Base-by-base conservation (phyloP, 306 rosid genomes). In the Albizia julibrissin region DNA sequence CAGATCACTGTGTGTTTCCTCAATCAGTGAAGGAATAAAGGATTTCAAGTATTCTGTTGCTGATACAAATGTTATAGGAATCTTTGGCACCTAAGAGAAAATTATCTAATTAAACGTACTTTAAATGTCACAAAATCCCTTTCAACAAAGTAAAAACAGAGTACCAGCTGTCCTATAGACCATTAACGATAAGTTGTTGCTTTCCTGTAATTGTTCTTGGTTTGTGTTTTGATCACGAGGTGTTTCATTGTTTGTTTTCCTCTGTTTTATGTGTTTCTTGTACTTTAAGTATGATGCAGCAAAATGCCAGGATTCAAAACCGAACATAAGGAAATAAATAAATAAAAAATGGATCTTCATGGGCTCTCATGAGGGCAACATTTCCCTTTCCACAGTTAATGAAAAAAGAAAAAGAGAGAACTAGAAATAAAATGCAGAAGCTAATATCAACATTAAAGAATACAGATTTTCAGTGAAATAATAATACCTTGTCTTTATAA, bases 1-100 rank as follows among this genome's bases (percentile, higher is more conserved):
- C 12, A 91, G 52, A 8, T 87, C 93, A 49, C 81, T 78, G 8
- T 56, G 97, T 16, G 86, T 89, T 74, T 92, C 97, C 84, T 89
- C 93, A 29, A 90, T 74, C 69, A 92, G 83, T 72, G 91, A 76
- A 67, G 82, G 84, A 52, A 88, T 29, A 78, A 90, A 90, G 62
- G 93, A 87, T 29, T 71, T 76, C 87, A 78, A 10, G 86, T 90
- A 92, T 21, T 82, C 76, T 3, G 16, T 29, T 44, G 66, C 24
- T 33, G 91, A 84, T 2, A 22, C 22, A 74, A 92, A 92, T 22
- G 80, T 84, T 9, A 29, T 12, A 15, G 94, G 94, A 62, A 92
- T 90, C 49, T 42, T 85, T 1, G 15, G 69, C 64, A 90, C 92
- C 94, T 92, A 80, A 6, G 52, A 71, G 47, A 40, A 66, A 66